Conservation (phyloP, 2,329 filamentous ascomycete genomes). For the Ophiostoma australiae region DNA sequence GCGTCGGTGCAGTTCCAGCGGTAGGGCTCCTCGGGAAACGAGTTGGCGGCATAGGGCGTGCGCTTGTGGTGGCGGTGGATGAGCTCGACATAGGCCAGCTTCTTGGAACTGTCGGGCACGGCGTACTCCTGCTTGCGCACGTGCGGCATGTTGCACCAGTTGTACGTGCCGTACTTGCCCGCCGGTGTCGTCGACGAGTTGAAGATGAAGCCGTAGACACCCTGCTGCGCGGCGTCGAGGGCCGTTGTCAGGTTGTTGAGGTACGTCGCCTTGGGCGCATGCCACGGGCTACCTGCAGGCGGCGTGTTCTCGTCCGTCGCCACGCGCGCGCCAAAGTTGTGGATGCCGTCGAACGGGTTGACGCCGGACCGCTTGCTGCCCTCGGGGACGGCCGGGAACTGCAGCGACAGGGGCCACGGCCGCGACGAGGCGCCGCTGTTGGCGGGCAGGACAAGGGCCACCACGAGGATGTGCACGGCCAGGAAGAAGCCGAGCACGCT, state of each 20-base stretch:
- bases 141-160: conserved; percentile 87
- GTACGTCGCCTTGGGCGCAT: conserved; percentile 30
- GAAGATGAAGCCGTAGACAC: conserved; percentile 70
- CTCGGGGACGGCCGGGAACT: conserved; percentile 15
- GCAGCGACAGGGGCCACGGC: conserved; percentile 22
- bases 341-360: conserved; percentile 14
- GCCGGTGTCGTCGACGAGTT: conserved; percentile 58
- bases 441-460: not conserved
- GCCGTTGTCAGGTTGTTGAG: conserved; percentile 33
- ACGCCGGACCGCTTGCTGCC: conserved; percentile 16
- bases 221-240: conserved; percentile 33
- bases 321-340: conserved; percentile 4
- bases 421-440: not conserved
- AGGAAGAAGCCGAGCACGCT: conserved; percentile 20
- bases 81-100: conserved; percentile 70
- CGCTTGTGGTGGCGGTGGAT: conserved; percentile 81
- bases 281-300: conserved; percentile 30
- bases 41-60: conserved; percentile 72
- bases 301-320: conserved; percentile 11
- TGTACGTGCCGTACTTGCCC: conserved; percentile 59
- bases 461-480: conserved; percentile 16
- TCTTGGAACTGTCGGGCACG: conserved; percentile 49
- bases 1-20: conserved; percentile 68
- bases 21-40: conserved; percentile 68
- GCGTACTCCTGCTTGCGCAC: conserved; percentile 63